These are phyloP conservation scores for Heimioporus sp. DNA, from an alignment of 768 basidiomycete species.

Conservation along the genomic window DNA sequence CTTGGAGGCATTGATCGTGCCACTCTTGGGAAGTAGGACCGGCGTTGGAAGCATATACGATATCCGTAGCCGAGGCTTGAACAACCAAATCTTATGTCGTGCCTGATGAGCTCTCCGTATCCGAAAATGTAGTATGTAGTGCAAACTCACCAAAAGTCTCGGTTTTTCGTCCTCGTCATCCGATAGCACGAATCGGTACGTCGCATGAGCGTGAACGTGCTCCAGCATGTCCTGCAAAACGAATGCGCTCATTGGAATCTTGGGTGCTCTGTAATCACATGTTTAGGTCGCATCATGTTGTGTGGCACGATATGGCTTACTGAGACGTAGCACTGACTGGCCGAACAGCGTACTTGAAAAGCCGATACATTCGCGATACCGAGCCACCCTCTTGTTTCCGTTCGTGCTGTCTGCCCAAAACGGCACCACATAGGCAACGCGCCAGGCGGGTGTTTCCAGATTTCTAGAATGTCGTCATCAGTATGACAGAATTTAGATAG, in stretches of 20 bases:
- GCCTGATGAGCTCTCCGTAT: background rate
- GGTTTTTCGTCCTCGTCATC: constrained; percentile 86
- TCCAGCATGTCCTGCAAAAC: constrained; percentile 91
- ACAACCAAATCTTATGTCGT: constrained; percentile 77
- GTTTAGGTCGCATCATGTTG: background rate
- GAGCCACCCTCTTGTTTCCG: constrained; percentile 34
- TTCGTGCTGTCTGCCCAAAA: constrained; percentile 69
- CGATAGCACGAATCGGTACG: constrained; percentile 84
- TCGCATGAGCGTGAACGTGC: constrained; percentile 87
- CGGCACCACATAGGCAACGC: constrained; percentile 81
- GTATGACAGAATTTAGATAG: constrained; percentile 15
- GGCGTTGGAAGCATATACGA: constrained; percentile 62
- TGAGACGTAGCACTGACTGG: constrained; percentile 59
- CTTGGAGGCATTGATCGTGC: constrained; percentile 70
- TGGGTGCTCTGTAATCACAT: constrained; percentile 28
- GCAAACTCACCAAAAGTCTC: constrained; percentile 64
- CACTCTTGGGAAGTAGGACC: constrained; percentile 58
- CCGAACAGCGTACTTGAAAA: constrained; percentile 84
- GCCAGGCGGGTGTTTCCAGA: constrained; percentile 63
- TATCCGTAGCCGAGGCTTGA: constrained; percentile 84
- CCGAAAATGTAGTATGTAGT: background rate
- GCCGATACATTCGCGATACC: constrained; percentile 51
- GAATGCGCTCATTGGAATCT: constrained; percentile 78
- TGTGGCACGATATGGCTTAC: constrained; percentile 42
- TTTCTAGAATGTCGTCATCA: constrained; percentile 37